A percentile compares a stretch with the other conserved stretches of the same genome.
phyloP scores from a whole-genome alignment of 306 rosid genomes.

The Prunus mongolica region DNA sequence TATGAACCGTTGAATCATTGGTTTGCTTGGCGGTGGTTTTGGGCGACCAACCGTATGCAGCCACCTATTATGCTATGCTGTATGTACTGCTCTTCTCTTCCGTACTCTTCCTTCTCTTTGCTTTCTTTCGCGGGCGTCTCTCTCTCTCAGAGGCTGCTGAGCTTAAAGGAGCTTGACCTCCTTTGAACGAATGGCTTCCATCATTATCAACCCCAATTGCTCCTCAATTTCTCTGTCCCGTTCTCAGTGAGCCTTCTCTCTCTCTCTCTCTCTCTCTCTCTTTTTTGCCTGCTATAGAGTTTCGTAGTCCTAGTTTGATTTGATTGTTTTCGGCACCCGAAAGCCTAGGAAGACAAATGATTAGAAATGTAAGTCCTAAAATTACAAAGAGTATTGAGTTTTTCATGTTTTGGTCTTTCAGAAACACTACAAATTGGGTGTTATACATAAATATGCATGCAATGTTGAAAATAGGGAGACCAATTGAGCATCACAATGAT shows the following conservation, averaged over 20 bases:
- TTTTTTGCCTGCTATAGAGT: not conserved
- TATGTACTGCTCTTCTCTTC: not conserved
- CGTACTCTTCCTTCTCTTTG: not conserved
- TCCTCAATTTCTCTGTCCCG: conserved; percentile 18
- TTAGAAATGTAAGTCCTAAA: not conserved
- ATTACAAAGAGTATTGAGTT: not conserved
- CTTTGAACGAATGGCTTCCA: conserved; percentile 27
- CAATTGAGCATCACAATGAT: not conserved
- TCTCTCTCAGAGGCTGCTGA: not conserved
- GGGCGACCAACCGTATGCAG: not conserved
- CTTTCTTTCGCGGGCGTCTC: not conserved
- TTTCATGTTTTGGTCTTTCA: not conserved
- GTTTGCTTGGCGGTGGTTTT: not conserved
- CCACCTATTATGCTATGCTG: not conserved
- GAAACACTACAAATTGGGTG: not conserved
- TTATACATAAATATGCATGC: not conserved
- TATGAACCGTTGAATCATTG: not conserved
- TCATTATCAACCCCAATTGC: conserved; percentile 8
- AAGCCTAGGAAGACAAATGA: not conserved
- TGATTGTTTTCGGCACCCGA: not conserved
- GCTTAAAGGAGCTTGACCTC: not conserved
- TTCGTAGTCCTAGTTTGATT: not conserved
- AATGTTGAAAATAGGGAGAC: not conserved
- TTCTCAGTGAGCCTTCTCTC: conserved; percentile 18
- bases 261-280: not conserved